Evolutionary conservation across 306 rosid genomes (phyloP).

Genomic region (Ormosia emarginata): DNA sequence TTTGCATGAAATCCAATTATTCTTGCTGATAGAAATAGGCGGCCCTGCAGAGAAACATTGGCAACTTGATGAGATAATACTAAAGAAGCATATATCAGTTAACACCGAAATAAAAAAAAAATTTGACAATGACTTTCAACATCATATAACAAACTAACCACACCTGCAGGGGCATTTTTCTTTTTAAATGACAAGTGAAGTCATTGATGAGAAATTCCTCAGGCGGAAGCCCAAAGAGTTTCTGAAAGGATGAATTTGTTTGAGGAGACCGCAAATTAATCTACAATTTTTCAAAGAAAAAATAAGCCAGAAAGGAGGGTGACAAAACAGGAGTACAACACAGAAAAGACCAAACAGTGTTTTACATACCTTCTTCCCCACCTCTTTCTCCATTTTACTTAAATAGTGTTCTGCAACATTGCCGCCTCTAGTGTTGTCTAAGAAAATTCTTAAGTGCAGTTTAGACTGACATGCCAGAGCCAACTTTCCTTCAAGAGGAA

Average conservation of each 20-base stretch:
- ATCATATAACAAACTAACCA: conserved; percentile 17
- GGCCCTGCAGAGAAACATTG: conserved; percentile 63
- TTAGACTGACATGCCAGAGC: conserved; percentile 93
- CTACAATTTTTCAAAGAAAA: conserved; percentile 37
- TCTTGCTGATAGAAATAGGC: conserved; percentile 90
- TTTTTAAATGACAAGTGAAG: conserved; percentile 94
- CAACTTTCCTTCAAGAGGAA: conserved; percentile 92
- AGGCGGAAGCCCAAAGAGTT: conserved; percentile 82
- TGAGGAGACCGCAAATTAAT: conserved; percentile 92
- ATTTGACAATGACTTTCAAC: conserved; percentile 3
- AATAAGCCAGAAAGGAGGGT: conserved; percentile 16
- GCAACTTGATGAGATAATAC: conserved; percentile 22
- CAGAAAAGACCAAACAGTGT: background rate
- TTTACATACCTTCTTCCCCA: conserved; percentile 85
- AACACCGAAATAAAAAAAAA: conserved; percentile 10
- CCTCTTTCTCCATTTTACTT: conserved; percentile 97
- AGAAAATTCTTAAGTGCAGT: conserved; percentile 87
- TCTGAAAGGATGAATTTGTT: conserved; percentile 92
- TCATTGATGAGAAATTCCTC: conserved; percentile 99
- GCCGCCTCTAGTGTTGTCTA: conserved; percentile 78
- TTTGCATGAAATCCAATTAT: conserved; percentile 93
- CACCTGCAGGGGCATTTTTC: conserved; percentile 97
- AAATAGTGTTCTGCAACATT: conserved; percentile 72
- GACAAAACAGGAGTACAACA: conserved; percentile 13
- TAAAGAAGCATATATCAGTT: background rate